A percentile compares a stretch with the other conserved stretches of the same genome.
phyloP scores from a whole-genome alignment of 306 rosid genomes.

The Arachis stenosperma region DNA sequence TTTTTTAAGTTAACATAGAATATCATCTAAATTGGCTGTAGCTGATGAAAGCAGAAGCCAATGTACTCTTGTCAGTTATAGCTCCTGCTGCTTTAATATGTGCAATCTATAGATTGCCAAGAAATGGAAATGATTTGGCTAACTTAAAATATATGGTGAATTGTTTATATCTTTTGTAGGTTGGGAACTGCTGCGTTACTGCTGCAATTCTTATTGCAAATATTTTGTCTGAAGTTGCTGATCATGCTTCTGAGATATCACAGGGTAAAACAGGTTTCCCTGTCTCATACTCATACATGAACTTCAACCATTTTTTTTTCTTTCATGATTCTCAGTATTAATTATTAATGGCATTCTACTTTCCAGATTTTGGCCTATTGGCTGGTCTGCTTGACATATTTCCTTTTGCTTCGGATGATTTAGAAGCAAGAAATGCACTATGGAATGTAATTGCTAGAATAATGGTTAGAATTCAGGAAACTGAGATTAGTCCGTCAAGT shows the following conservation, averaged over 20 bases:
- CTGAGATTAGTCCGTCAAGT: constrained; percentile 61
- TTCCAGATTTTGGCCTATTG: constrained; percentile 64
- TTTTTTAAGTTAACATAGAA: not conserved
- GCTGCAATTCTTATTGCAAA: constrained; percentile 85
- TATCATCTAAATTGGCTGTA: constrained; percentile 2
- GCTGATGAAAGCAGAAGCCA: not conserved
- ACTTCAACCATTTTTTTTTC: constrained; percentile 16
- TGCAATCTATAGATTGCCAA: constrained; percentile 17
- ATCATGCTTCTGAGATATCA: constrained; percentile 59
- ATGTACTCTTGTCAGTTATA: not conserved
- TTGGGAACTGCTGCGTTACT: constrained; percentile 80
- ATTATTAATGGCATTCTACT: constrained; percentile 37
- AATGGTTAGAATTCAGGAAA: constrained; percentile 60
- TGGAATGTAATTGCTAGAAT: constrained; percentile 80
- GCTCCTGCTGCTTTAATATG: constrained; percentile 15
- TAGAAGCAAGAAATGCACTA: constrained; percentile 82
- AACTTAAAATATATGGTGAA: constrained; percentile 32
- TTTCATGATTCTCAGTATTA: constrained; percentile 16
- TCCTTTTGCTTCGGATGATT: constrained; percentile 80
- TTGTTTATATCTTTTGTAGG: constrained; percentile 55
- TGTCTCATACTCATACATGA: constrained; percentile 11
- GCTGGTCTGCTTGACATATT: constrained; percentile 86
- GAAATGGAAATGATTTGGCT: constrained; percentile 31
- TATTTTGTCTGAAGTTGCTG: constrained; percentile 71
- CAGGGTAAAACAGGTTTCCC: constrained; percentile 52